These are phyloP conservation scores for Malus hybrid DNA, from an alignment of 331 rosid genomes.

Conservation along the genomic window DNA sequence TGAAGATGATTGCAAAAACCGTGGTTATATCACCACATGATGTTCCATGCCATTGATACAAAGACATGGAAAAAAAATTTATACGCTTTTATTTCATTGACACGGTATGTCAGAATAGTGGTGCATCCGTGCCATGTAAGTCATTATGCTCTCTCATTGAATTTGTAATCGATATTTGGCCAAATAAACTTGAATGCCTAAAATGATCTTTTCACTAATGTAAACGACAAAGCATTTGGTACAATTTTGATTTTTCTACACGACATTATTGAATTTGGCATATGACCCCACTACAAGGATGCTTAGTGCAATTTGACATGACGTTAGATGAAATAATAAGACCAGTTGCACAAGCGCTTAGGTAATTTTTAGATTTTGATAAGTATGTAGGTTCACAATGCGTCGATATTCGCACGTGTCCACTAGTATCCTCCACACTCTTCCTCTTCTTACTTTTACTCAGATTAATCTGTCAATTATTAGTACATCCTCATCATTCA, in stretches of 20 bases:
- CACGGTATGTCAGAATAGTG: rapidly evolving
- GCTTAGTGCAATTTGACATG: not conserved
- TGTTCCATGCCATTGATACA: not conserved
- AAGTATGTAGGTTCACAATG: not conserved
- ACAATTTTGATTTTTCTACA: too few relatives aligned
- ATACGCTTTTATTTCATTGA: not conserved
- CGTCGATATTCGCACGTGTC: not conserved
- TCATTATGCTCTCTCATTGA: not conserved
- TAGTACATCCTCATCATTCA: not conserved
- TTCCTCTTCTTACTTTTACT: not conserved
- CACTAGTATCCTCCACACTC: not conserved
- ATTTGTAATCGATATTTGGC: too few relatives aligned
- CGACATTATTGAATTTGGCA: too few relatives aligned
- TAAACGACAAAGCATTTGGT: too few relatives aligned
- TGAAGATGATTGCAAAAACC: not conserved
- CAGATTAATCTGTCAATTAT: not conserved
- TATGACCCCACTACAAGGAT: too few relatives aligned
- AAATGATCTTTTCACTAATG: too few relatives aligned
- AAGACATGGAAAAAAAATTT: not conserved
- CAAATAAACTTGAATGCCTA: too few relatives aligned
- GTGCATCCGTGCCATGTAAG: not conserved
- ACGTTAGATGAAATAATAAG: too few relatives aligned
- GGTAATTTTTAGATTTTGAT: too few relatives aligned
- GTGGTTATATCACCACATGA: not conserved
- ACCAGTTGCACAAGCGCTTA: not conserved